Percentiles rank a stretch among this genome's conserved stretches.
These are phyloP conservation scores for Rubia balearica DNA, from an alignment of 305 asterid species.

Conservation along the genomic window DNA sequence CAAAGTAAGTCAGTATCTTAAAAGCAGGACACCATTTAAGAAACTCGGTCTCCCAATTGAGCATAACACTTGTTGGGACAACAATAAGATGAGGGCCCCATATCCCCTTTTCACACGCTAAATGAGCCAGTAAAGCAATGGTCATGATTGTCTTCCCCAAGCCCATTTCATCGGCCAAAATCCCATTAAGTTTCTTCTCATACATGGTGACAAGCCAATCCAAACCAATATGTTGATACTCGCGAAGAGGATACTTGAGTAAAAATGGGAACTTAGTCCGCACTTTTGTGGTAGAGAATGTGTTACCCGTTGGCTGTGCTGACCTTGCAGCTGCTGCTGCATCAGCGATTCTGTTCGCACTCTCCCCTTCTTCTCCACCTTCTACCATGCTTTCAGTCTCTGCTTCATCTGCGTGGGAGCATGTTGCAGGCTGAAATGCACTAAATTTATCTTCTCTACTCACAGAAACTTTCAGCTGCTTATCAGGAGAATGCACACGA, in stretches of 20 bases:
- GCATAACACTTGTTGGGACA: conserved; percentile 99
- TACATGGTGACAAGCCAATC: conserved; percentile 99
- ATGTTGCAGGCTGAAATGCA: conserved; percentile 31
- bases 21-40: conserved; percentile 99
- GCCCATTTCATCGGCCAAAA: conserved; percentile 99
- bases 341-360: conserved; percentile 78
- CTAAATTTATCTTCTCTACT: conserved; percentile 34
- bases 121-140: conserved; percentile 94
- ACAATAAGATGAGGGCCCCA: conserved; percentile 99
- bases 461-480: conserved; percentile 19
- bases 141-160: conserved; percentile 99
- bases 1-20: conserved; percentile 97
- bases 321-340: conserved; percentile 99
- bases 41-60: conserved; percentile 99
- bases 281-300: conserved; percentile 91
- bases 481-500: conserved; percentile 35
- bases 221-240: conserved; percentile 98
- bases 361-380: conserved; percentile 55
- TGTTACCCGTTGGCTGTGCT: conserved; percentile 98
- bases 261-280: conserved; percentile 96
- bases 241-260: conserved; percentile 93
- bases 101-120: conserved; percentile 93
- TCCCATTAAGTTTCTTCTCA: conserved; percentile 97
- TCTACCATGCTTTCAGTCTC: conserved; percentile 42
- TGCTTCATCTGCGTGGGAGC: conserved; percentile 36